Evolutionary conservation across 2,329 filamentous ascomycete species (phyloP).

Genomic region (Aspergillus neotritici): DNA sequence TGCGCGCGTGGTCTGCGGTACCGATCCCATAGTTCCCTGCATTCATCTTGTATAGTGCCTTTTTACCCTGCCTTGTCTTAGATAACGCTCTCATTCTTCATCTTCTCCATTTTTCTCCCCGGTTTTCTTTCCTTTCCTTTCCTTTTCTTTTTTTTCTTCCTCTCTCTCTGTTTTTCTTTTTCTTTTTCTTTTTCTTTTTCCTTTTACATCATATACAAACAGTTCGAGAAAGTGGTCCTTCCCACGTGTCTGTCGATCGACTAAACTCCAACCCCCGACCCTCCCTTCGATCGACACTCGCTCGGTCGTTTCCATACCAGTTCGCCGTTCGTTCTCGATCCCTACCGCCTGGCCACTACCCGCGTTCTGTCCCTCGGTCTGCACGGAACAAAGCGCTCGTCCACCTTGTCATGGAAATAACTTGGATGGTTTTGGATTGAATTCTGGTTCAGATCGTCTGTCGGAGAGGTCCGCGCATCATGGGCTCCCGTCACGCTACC

Average conservation of each 20-base stretch:
- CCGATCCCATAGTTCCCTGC: too few species aligned
- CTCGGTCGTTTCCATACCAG: constrained; percentile 8
- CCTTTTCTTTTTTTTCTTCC: constrained; percentile 16
- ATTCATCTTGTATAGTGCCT: too few species aligned
- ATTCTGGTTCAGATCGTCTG: constrained; percentile 12
- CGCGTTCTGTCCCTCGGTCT: constrained; percentile 5
- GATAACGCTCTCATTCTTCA: not conserved
- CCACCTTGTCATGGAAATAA: constrained; percentile 31
- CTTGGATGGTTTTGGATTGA: constrained; percentile 9
- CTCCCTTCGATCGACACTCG: constrained; percentile 7
- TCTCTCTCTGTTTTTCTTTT: constrained; percentile 5
- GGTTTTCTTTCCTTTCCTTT: constrained; percentile 7
- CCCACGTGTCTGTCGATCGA: constrained; percentile 15
- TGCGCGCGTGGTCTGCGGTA: not conserved
- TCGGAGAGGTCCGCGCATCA: constrained; percentile 21
- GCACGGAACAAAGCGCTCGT: constrained; percentile 10
- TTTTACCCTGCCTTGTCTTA: not conserved
- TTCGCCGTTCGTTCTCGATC: not conserved
- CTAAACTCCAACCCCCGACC: constrained; percentile 4
- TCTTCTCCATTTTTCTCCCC: constrained; percentile 1
- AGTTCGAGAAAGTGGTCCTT: constrained; percentile 4
- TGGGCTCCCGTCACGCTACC: constrained; percentile 37
- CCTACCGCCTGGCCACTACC: constrained; percentile 1
- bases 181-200: constrained; percentile 4
- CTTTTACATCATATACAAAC: constrained; percentile 4